Evolutionary conservation across 306 rosid genomes (phyloP).

Genomic region (Trifolium subterraneum): DNA sequence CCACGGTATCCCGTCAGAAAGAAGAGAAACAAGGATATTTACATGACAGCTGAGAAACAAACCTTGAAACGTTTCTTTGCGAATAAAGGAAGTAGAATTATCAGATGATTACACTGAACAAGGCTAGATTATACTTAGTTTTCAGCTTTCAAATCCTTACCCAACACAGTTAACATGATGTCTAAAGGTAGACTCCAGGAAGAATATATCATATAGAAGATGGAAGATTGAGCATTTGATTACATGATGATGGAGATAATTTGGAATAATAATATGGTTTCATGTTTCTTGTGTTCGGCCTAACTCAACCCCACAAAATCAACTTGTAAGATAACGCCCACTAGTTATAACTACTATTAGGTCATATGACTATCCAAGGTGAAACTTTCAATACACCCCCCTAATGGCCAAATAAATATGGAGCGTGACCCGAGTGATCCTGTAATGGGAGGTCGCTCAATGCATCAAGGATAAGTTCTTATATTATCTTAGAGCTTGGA

Average conservation of each 20-base stretch:
- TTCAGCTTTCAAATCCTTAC: conserved; percentile 8
- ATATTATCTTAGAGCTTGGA: background rate
- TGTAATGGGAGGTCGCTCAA: background rate
- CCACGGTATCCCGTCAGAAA: background rate
- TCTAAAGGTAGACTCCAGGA: background rate
- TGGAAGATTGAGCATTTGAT: conserved; percentile 11
- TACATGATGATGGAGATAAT: conserved; percentile 4
- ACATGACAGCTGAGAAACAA: background rate
- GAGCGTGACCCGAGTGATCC: background rate
- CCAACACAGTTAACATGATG: background rate
- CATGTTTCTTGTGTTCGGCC: background rate
- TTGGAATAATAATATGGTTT: background rate
- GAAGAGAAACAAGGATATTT: background rate
- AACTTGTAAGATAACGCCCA: background rate
- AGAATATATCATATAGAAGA: background rate
- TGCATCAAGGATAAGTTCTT: background rate
- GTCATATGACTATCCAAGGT: background rate
- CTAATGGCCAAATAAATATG: background rate
- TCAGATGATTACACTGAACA: background rate
- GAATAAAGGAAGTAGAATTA: background rate
- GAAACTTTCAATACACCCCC: background rate
- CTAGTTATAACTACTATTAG: background rate
- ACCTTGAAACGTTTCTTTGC: background rate
- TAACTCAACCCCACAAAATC: background rate
- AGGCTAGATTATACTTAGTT: background rate